phyloP scores from a whole-genome alignment of 257 asterid species.

The Galeopsis tetrahit region DNA sequence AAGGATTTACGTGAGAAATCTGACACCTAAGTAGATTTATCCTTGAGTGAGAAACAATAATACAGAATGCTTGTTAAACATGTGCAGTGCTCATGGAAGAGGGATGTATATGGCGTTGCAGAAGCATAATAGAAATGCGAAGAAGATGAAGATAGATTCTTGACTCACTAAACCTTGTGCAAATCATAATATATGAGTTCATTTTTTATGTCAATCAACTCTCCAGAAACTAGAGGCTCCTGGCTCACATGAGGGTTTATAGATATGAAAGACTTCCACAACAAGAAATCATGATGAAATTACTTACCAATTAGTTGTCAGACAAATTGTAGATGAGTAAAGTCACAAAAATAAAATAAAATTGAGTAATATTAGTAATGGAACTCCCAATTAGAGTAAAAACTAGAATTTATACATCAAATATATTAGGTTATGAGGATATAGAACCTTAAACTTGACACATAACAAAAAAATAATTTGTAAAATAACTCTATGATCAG shows the following conservation, averaged over 20 bases:
- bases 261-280: constrained; percentile 8
- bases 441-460: constrained; percentile 6
- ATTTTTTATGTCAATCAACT: constrained; percentile 5
- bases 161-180: constrained; percentile 1
- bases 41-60: not conserved
- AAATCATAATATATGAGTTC: constrained; percentile 11
- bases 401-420: constrained; percentile 5
- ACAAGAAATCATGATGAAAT: constrained; percentile 13
- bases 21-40: no score
- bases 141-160: not conserved
- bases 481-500: not conserved
- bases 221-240: constrained; percentile 11
- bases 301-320: constrained; percentile 15
- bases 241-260: constrained; percentile 1
- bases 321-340: constrained; percentile 13
- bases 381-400: constrained; percentile 7
- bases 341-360: not conserved
- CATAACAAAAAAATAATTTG: not conserved
- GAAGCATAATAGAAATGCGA: constrained; percentile 27
- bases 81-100: not conserved
- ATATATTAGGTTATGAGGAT: constrained; percentile 12
- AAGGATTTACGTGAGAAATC: no score
- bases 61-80: constrained; percentile 1
- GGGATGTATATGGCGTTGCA: not conserved
- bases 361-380: not conserved